These are phyloP conservation scores for Globisporangium megalacanthum DNA, from an alignment of 352 stramenopile genomes.

Conservation along the genomic window DNA sequence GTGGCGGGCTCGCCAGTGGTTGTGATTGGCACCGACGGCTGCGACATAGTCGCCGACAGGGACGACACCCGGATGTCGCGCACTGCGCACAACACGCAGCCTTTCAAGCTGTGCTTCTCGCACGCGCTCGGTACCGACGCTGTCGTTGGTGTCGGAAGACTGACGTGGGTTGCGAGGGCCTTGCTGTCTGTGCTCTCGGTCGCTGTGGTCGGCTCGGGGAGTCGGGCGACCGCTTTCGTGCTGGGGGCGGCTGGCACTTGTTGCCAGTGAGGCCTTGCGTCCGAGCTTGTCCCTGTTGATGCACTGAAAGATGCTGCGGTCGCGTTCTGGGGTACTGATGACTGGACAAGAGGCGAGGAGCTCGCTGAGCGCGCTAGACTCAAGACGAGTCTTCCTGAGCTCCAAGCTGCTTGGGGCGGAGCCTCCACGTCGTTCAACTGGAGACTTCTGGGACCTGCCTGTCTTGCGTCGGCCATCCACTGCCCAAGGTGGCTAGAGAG, in stretches of 20 bases:
- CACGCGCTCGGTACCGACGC: conserved; percentile 12
- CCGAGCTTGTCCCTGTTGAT: background rate
- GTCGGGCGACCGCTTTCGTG: background rate
- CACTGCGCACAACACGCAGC: conserved; percentile 56
- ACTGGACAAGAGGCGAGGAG: background rate
- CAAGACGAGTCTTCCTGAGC: background rate
- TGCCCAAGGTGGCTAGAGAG: background rate
- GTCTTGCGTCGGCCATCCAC: background rate
- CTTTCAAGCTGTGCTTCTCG: conserved; percentile 50
- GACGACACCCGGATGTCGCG: conserved; percentile 10
- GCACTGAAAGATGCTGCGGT: background rate
- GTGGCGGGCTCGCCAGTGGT: background rate
- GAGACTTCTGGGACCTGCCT: background rate
- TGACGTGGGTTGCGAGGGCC: background rate
- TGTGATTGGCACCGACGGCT: background rate
- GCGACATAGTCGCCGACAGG: background rate
- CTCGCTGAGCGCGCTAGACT: too few species aligned
- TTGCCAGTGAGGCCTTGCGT: background rate
- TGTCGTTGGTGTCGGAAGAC: background rate
- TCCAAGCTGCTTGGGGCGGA: background rate
- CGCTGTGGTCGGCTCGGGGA: background rate
- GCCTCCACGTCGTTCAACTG: background rate
- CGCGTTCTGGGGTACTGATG: background rate
- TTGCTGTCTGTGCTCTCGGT: background rate
- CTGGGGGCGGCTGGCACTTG: background rate